Percentiles rank a stretch among this genome's conserved stretches.
These are phyloP conservation scores for Trichosporon coremiiforme DNA, from an alignment of 1,284 basidiomycete species.

Conservation along the genomic window DNA sequence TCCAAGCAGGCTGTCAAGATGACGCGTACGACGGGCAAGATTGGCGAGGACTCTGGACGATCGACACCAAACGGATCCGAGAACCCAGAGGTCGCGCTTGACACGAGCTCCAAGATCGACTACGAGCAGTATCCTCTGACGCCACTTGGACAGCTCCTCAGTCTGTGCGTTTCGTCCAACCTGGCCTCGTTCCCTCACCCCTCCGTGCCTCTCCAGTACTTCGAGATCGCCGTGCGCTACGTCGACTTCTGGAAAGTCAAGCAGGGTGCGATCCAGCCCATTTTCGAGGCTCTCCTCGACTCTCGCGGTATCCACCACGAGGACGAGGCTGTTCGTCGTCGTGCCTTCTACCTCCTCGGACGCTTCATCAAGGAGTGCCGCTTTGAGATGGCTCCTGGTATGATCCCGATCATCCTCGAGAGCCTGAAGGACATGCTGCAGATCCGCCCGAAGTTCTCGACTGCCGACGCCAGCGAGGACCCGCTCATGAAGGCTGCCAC, in stretches of 20 bases:
- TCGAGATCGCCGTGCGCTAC: conserved; percentile 90
- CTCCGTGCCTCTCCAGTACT: conserved; percentile 88
- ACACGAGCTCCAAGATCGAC: conserved; percentile 64
- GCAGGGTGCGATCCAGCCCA: conserved; percentile 79
- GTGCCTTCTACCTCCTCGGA: conserved; percentile 90
- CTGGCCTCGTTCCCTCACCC: conserved; percentile 83
- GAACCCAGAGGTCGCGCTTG: conserved; percentile 7
- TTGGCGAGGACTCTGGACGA: conserved; percentile 41
- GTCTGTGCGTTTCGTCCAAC: conserved; percentile 78
- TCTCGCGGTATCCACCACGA: conserved; percentile 79
- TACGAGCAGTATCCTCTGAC: conserved; percentile 86
- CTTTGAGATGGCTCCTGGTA: conserved; percentile 73
- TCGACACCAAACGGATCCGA: conserved; percentile 41
- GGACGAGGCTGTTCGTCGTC: conserved; percentile 70
- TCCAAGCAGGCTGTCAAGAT: conserved; percentile 42
- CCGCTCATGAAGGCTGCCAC: conserved; percentile 74
- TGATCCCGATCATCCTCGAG: conserved; percentile 71
- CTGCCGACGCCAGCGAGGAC: conserved; percentile 61
- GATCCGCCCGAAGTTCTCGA: conserved; percentile 58
- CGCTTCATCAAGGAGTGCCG: conserved; percentile 86
- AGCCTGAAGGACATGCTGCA: conserved; percentile 65
- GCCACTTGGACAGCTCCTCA: conserved; percentile 84
- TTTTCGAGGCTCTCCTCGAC: conserved; percentile 87
- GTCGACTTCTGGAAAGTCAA: conserved; percentile 94
- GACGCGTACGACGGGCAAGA: conserved; percentile 37